Base-by-base conservation (phyloP, 768 basidiomycete genomes). In the Clitopilus passeckerianus region DNA sequence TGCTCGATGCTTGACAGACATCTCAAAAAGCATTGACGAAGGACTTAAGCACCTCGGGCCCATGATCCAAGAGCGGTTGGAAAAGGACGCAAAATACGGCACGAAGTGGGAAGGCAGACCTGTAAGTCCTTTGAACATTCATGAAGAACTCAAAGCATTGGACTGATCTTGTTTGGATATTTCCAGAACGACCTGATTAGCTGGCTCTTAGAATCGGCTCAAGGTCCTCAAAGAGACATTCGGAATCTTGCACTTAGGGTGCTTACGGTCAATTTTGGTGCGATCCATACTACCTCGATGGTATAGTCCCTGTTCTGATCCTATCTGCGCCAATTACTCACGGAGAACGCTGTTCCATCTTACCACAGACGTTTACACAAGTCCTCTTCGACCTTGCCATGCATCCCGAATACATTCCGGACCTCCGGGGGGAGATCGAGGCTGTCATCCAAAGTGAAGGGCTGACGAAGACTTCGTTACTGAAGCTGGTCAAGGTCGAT, bases 401-500 rank as follows among this genome's bases (percentile, higher is more conserved):
- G 7, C 35, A 64, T 22, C 68, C 73, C 1, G 60, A 68, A 35
- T 69, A 67, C 46, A 60, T 65, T 9, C 54, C 64, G 34, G 63
- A 64, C 15, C 34, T 78, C 1, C 69, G 76, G 0, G 70, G 76
- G 59, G 79, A 80, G 63, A 65, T 76, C 6, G 73, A 75, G 50
- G 54, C 62, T 0, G 65, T 73, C 22, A 53, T 76, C n/a, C 53
- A 33, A 5, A 57, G 68, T 16, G 68, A 74, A 30, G 74, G 67
- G 24, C 76, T 72, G 69, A 63, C 63, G 1, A 74, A 73, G 58
- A 67, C 63, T 7, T 61, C 69, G 1, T 63, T 75, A 27, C 63
- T 60, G 9, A 72, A 74, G 59, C 71, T 80, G 71, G 68, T 68
- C 61, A 74, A 75, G 61, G 43, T 80, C 23, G 77, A 79, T 60